Percentiles rank a stretch among this genome's conserved stretches.
These are phyloP conservation scores for Voacanga thouarsii DNA, from an alignment of 257 asterid genomes.

Conservation along the genomic window DNA sequence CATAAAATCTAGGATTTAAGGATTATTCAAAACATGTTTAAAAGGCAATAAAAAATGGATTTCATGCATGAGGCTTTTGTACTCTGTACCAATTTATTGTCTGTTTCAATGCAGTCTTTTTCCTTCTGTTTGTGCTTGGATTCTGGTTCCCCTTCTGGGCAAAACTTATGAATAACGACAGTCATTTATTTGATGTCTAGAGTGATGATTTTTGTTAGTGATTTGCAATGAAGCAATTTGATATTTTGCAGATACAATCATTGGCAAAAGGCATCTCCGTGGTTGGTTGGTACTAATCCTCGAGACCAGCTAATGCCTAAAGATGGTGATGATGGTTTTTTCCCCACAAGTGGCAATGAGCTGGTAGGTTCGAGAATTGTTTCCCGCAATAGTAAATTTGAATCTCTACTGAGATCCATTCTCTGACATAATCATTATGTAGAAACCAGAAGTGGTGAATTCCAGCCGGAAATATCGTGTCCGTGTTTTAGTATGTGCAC, in stretches of 20 bases:
- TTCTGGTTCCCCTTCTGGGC: neutral
- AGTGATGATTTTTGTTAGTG: neutral
- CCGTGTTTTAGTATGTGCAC: constrained; percentile 95
- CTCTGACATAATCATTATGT: constrained; percentile 24
- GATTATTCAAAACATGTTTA: neutral
- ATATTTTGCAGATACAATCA: constrained; percentile 58
- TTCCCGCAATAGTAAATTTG: constrained; percentile 3
- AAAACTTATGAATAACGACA: neutral
- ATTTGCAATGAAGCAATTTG: constrained; percentile 13
- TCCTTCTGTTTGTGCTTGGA: neutral
- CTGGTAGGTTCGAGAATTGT: constrained; percentile 46
- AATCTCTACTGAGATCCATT: constrained; percentile 13
- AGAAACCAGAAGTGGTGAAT: constrained; percentile 94
- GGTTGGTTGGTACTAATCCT: constrained; percentile 79
- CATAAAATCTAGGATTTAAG: neutral
- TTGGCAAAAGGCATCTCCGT: constrained; percentile 94
- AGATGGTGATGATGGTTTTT: constrained; percentile 97
- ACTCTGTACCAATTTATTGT: neutral
- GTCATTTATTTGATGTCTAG: neutral
- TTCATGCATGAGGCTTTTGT: neutral
- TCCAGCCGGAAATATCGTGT: constrained; percentile 91
- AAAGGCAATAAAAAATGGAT: neutral
- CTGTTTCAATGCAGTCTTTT: neutral
- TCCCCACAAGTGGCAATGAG: constrained; percentile 90
- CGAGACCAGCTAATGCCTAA: constrained; percentile 78